Evolutionary conservation across 31 red algal genomes (phyloP).

Genomic region (Asparagopsis taxiformis): DNA sequence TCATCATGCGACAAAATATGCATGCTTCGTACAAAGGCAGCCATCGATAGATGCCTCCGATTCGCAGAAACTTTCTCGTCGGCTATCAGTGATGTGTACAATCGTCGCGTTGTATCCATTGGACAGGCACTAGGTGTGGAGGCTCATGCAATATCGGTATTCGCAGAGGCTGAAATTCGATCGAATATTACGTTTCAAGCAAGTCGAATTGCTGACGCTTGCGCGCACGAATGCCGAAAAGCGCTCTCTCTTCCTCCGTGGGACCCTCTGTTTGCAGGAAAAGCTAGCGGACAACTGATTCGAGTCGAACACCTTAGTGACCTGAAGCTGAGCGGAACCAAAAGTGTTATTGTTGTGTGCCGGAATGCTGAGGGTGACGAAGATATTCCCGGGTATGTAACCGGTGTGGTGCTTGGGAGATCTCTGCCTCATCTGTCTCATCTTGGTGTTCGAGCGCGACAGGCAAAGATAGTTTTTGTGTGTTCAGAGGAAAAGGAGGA

Average conservation of each 20-base stretch:
- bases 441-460: slow-evolving; percentile 76
- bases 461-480: slow-evolving; percentile 75
- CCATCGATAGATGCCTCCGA: slow-evolving; percentile 46
- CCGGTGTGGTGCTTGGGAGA: slow-evolving; percentile 57
- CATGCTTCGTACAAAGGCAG: slow-evolving; percentile 49
- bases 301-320: slow-evolving; percentile 32
- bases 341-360: slow-evolving; percentile 31
- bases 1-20: background rate
- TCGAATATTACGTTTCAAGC: slow-evolving; percentile 71
- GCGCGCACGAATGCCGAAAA: slow-evolving; percentile 1
- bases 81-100: slow-evolving; percentile 46
- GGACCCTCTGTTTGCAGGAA: slow-evolving; percentile 62
- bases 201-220: slow-evolving; percentile 44
- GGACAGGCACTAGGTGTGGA: slow-evolving; percentile 48
- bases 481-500: slow-evolving; percentile 49
- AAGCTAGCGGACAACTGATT: slow-evolving; percentile 33
- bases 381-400: slow-evolving; percentile 50
- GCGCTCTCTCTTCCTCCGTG: slow-evolving; percentile 55
- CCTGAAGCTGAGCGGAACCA: background rate
- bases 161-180: slow-evolving; percentile 73
- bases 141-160: slow-evolving; percentile 31
- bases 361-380: slow-evolving; percentile 65
- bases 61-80: slow-evolving; percentile 44
- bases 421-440: slow-evolving; percentile 76
- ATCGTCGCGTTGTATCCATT: slow-evolving; percentile 18